Conservation (phyloP, 1,139 yeast genomes). For the Blastobotrys raffinosifermentans region DNA sequence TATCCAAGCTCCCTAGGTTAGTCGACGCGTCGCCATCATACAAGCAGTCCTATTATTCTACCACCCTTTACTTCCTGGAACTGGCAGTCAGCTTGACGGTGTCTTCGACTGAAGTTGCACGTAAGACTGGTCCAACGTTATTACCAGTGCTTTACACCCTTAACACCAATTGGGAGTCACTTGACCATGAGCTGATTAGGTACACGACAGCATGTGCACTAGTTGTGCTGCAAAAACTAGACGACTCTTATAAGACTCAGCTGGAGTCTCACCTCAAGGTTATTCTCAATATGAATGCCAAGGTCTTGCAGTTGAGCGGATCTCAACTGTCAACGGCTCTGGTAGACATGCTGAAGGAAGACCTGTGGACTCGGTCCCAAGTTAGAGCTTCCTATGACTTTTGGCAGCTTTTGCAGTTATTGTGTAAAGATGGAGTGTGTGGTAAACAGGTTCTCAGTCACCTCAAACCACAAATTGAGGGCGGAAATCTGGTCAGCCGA, state of each 20-base stretch:
- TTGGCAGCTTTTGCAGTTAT: too few species aligned
- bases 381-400: too few species aligned
- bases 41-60: constrained; percentile 21
- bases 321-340: too few species aligned
- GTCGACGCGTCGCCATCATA: constrained; percentile 18
- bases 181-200: constrained; percentile 29
- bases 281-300: constrained; percentile 12
- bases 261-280: constrained; percentile 23
- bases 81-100: constrained; percentile 20
- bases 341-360: too few species aligned
- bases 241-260: constrained; percentile 33
- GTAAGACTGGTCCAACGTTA: constrained; percentile 12
- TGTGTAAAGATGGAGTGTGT: too few species aligned
- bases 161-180: constrained; percentile 22
- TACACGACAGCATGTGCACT: constrained; percentile 24
- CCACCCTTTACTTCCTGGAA: constrained; percentile 22
- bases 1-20: constrained; percentile 24
- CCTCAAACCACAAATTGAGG: too few species aligned
- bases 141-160: constrained; percentile 15
- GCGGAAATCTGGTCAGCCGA: too few species aligned
- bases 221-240: constrained; percentile 34
- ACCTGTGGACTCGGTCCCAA: too few species aligned
- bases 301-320: constrained; percentile 29
- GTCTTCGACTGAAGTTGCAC: constrained; percentile 12
- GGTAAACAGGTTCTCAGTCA: too few species aligned